These are phyloP conservation scores for Phytomonas francai DNA, from an alignment of 208 protist genomes.

Conservation along the genomic window DNA sequence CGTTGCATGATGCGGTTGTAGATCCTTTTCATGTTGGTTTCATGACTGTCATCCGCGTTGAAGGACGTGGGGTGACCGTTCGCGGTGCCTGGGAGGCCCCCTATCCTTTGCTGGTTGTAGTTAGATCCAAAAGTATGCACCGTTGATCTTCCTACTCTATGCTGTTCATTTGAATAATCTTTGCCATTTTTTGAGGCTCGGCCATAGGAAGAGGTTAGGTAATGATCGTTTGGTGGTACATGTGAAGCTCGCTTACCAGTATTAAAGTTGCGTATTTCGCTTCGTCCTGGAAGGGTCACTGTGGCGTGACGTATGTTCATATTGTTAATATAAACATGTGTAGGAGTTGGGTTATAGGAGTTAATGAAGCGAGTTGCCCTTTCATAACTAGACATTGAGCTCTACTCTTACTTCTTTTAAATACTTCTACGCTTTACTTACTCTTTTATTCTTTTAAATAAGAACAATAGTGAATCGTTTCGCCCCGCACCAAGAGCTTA, in stretches of 20 bases:
- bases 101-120: background rate
- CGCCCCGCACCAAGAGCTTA: background rate
- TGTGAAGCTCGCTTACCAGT: background rate
- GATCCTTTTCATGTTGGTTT: slow-evolving; percentile 64
- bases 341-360: background rate
- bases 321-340: slow-evolving; percentile 77
- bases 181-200: background rate
- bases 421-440: background rate
- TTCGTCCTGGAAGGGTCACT: slow-evolving; percentile 36
- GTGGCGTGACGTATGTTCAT: slow-evolving; percentile 66
- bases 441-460: background rate
- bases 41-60: slow-evolving; percentile 13
- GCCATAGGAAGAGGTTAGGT: background rate
- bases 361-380: background rate
- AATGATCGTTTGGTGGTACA: background rate
- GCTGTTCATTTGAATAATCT: background rate
- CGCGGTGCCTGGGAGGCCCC: background rate
- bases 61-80: background rate
- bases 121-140: background rate
- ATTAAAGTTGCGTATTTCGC: slow-evolving; percentile 7
- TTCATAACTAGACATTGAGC: background rate
- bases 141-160: background rate
- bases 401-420: background rate
- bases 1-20: slow-evolving; percentile 80
- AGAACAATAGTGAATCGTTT: background rate